phyloP scores from a whole-genome alignment of 2,329 filamentous ascomycete species.

The Beauveria sp. region DNA sequence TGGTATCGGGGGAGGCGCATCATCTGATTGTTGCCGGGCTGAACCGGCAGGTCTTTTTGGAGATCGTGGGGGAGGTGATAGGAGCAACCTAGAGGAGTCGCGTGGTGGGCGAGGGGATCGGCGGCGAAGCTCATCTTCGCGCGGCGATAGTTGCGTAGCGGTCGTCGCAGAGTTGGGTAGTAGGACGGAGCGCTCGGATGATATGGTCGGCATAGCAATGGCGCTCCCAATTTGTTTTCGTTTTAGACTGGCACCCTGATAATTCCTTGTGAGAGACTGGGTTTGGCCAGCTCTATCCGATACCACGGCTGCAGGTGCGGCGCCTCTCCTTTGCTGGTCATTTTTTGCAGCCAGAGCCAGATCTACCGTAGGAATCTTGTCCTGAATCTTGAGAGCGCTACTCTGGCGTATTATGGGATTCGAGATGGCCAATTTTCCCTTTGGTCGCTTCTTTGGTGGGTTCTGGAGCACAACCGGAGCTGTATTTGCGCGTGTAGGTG shows the following conservation, averaged over 20 bases:
- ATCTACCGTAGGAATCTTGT: constrained; percentile 41
- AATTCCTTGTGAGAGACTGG: neutral
- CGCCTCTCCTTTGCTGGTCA: constrained; percentile 31
- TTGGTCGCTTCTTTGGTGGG: constrained; percentile 20
- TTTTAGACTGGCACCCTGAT: constrained; percentile 18
- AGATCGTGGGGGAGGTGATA: constrained; percentile 9
- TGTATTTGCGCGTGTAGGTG: constrained; percentile 28
- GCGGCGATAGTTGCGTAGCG: constrained; percentile 43
- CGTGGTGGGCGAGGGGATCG: constrained; percentile 39
- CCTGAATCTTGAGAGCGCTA: constrained; percentile 31
- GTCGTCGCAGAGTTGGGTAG: constrained; percentile 29
- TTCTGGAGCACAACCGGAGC: constrained; percentile 15
- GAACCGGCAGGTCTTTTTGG: neutral
- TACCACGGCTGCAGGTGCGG: too few relatives aligned
- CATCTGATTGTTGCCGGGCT: neutral
- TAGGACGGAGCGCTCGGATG: neutral
- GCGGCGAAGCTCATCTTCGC: constrained; percentile 40
- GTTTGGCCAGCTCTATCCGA: neutral
- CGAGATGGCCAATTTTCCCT: constrained; percentile 40
- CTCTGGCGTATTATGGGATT: constrained; percentile 35
- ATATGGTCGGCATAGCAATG: neutral
- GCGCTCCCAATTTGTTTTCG: constrained; percentile 27
- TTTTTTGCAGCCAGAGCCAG: constrained; percentile 39
- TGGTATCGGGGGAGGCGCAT: neutral
- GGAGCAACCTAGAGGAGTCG: neutral